Percentiles rank a stretch among this genome's conserved stretches.
These are phyloP conservation scores for Haplographium delicatum DNA, from an alignment of 495 filamentous ascomycete genomes.

Conservation along the genomic window DNA sequence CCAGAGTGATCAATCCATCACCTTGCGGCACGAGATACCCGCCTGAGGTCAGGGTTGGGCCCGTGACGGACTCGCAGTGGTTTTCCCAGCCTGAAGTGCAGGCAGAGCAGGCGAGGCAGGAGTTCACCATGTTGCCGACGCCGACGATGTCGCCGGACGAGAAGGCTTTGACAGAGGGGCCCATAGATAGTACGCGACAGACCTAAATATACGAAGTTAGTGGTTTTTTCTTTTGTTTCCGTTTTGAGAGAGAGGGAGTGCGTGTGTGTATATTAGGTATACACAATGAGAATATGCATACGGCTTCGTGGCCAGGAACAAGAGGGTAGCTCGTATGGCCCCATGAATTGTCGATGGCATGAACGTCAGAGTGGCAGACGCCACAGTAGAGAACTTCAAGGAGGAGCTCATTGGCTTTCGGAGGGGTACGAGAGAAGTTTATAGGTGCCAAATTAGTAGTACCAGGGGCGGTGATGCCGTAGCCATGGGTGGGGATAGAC, in stretches of 20 bases:
- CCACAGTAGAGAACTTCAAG: constrained; percentile 2
- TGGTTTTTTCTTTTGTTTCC: no score
- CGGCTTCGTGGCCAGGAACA: constrained; percentile 2
- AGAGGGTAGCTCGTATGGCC: neutral
- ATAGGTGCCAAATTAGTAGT: no score
- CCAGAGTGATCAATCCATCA: neutral
- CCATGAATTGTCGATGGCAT: constrained; percentile 1
- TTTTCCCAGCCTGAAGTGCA: neutral
- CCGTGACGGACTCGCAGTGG: constrained; percentile 1
- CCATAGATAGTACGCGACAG: neutral
- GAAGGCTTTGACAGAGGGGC: neutral
- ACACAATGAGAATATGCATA: no score
- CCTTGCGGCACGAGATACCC: neutral
- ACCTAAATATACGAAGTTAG: no score
- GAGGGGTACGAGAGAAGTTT: no score
- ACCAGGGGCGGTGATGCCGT: no score
- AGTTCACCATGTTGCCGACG: neutral
- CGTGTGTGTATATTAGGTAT: no score
- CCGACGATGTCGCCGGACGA: neutral
- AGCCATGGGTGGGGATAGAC: no score
- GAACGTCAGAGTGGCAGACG: constrained; percentile 4
- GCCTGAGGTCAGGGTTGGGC: neutral
- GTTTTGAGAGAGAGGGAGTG: no score
- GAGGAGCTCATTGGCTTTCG: neutral
- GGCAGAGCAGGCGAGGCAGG: neutral